phyloP scores from a whole-genome alignment of 2,329 filamentous ascomycete genomes.

The Proliferodiscus dingleyae region DNA sequence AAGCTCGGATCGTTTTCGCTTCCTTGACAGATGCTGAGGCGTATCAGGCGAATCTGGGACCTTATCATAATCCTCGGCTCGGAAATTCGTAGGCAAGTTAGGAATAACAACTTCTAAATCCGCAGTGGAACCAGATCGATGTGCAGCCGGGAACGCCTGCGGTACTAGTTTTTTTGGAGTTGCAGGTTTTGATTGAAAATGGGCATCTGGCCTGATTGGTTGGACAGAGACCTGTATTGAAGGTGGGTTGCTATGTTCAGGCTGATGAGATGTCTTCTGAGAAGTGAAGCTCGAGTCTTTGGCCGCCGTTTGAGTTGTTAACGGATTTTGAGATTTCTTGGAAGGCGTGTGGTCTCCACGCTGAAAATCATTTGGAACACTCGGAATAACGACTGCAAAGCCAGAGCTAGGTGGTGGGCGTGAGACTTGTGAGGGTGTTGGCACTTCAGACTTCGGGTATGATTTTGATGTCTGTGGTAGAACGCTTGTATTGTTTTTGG shows the following conservation, averaged over 20 bases:
- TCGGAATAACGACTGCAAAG: constrained; percentile 26
- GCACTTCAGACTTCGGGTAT: constrained; percentile 4
- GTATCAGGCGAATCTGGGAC: constrained; percentile 27
- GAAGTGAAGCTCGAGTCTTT: constrained; percentile 42
- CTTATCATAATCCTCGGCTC: constrained; percentile 26
- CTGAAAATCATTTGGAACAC: constrained; percentile 17
- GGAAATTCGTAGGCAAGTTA: constrained; percentile 19
- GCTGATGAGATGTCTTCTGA: constrained; percentile 36
- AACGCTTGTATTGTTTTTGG: constrained; percentile 16
- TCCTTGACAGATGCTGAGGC: constrained; percentile 31
- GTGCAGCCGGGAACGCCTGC: constrained; percentile 1
- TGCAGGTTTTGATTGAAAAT: not conserved
- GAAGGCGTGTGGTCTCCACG: constrained; percentile 27
- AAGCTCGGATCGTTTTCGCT: constrained; percentile 46
- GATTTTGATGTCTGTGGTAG: constrained; percentile 7
- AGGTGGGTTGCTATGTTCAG: not conserved
- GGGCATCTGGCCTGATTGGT: constrained; percentile 1
- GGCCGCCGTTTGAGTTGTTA: constrained; percentile 28
- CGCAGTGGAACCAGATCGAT: constrained; percentile 11
- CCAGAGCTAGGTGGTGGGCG: constrained; percentile 35
- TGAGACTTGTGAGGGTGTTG: constrained; percentile 25
- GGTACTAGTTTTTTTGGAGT: constrained; percentile 2
- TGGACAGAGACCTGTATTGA: not conserved
- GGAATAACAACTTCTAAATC: constrained; percentile 26
- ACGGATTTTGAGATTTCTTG: constrained; percentile 27